Percentiles rank a stretch among this genome's conserved stretches.
Conservation (phyloP, 495 filamentous ascomycete genomes). For the Annulohypoxylon nitens region DNA sequence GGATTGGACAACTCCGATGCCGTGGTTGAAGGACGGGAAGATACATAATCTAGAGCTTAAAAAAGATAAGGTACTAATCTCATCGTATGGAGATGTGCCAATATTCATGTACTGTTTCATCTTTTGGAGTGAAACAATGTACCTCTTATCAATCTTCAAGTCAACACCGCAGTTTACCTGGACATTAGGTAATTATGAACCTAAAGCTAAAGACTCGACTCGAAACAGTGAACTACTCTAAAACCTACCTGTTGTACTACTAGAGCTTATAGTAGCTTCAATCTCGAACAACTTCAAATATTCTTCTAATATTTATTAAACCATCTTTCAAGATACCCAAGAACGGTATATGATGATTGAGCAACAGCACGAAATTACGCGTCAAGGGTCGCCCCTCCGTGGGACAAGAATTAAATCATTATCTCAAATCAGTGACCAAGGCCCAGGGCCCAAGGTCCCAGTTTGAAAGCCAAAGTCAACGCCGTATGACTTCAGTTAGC, state of each 20-base stretch:
- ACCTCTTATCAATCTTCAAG: slow-evolving; percentile 1
- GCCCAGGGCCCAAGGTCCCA: too few relatives aligned
- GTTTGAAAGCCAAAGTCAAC: not conserved
- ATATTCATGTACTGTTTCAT: not conserved
- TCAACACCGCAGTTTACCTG: too few relatives aligned
- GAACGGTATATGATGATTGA: not conserved
- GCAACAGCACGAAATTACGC: slow-evolving; percentile 28
- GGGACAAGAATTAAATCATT: slow-evolving; percentile 22
- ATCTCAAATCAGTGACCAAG: slow-evolving; percentile 8
- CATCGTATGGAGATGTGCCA: not conserved
- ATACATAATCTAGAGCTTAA: slow-evolving; percentile 9
- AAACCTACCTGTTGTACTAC: not conserved
- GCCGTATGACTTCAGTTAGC: slow-evolving; percentile 26
- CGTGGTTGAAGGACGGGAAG: not conserved
- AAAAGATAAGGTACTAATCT: slow-evolving; percentile 34
- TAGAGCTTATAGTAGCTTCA: not conserved
- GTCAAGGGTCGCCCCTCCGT: slow-evolving; percentile 25
- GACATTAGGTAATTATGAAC: not conserved
- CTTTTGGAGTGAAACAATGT: slow-evolving; percentile 5
- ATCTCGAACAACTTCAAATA: not conserved
- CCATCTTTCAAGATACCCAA: not conserved
- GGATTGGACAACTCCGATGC: not conserved
- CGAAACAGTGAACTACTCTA: too few relatives aligned
- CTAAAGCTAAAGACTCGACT: not conserved
- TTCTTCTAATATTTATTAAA: not conserved